These are phyloP conservation scores for Kluyveromyces starmeri DNA, from an alignment of 805 yeast genomes.

Conservation along the genomic window DNA sequence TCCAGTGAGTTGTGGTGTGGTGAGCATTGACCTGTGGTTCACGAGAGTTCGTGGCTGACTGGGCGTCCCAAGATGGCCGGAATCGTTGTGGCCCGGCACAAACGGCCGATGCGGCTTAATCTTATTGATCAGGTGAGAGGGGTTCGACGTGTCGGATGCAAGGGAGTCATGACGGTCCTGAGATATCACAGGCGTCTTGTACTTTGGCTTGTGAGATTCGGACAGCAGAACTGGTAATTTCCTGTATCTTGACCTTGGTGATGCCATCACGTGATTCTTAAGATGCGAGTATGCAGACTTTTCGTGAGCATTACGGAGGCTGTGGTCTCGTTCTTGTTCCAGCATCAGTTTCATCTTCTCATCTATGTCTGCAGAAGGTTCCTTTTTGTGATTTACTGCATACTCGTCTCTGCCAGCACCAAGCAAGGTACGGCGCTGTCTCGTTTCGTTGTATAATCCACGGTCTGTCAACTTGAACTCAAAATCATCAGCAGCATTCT, in stretches of 20 bases:
- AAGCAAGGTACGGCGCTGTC: slow-evolving; percentile 7
- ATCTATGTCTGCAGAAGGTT: slow-evolving; percentile 13
- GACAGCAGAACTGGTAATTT: slow-evolving; percentile 27
- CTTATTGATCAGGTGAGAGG: slow-evolving; percentile 25
- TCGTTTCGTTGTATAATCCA: slow-evolving; percentile 23
- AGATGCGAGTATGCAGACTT: slow-evolving; percentile 24
- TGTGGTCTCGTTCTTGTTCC: slow-evolving; percentile 16
- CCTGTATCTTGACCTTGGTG: slow-evolving; percentile 21
- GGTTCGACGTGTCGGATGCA: slow-evolving; percentile 2
- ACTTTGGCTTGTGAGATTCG: slow-evolving; percentile 17
- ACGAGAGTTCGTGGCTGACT: slow-evolving; percentile 6
- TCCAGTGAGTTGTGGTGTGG: slow-evolving; percentile 2
- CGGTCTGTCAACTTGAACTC: slow-evolving; percentile 27
- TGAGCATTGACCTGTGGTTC: slow-evolving; percentile 1
- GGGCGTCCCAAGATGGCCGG: slow-evolving; percentile 6
- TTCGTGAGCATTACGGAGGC: slow-evolving; percentile 11
- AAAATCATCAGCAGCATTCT: slow-evolving; percentile 18
- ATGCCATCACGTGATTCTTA: slow-evolving; percentile 23
- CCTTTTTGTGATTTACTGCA: slow-evolving; percentile 7
- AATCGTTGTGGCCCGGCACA: slow-evolving; percentile 2
- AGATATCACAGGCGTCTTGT: slow-evolving; percentile 20
- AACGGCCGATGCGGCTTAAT: slow-evolving; percentile 8
- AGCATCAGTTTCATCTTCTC: slow-evolving; percentile 21
- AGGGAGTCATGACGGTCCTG: neutral
- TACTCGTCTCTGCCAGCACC: neutral